Percentiles rank a stretch among this genome's conserved stretches.
phyloP scores from a whole-genome alignment of 192 early-diverging fungal genomes.

The Funneliformis mosseae region DNA sequence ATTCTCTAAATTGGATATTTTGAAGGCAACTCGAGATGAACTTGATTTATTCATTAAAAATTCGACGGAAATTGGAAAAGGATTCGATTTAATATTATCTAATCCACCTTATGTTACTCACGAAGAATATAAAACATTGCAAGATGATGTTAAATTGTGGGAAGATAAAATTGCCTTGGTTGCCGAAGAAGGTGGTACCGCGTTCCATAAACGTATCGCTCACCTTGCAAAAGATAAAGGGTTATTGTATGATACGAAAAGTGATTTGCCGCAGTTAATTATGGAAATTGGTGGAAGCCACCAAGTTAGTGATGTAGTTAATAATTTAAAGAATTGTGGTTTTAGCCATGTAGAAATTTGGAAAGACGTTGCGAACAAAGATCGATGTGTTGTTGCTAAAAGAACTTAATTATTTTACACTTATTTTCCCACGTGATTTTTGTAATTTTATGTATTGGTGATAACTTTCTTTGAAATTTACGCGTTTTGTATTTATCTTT shows the following conservation, averaged over 20 bases:
- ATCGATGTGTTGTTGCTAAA: slow-evolving; percentile 62
- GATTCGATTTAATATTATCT: slow-evolving; percentile 76
- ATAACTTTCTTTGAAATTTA: too few relatives aligned
- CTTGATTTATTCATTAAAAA: background rate
- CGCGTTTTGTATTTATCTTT: too few relatives aligned
- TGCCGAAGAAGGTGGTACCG: slow-evolving; percentile 59
- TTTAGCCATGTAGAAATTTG: slow-evolving; percentile 65
- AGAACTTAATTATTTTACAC: too few relatives aligned
- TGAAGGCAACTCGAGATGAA: background rate
- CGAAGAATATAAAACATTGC: slow-evolving; percentile 66
- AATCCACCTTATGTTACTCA: slow-evolving; percentile 92
- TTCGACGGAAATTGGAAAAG: slow-evolving; percentile 3
- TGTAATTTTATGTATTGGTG: too few relatives aligned
- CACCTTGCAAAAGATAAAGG: slow-evolving; percentile 38
- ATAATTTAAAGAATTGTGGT: slow-evolving; percentile 53
- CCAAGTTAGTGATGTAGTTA: slow-evolving; percentile 59
- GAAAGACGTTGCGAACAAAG: slow-evolving; percentile 77
- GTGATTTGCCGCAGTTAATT: slow-evolving; percentile 64
- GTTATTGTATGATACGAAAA: background rate
- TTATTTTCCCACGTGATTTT: too few relatives aligned
- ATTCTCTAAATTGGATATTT: slow-evolving; percentile 33
- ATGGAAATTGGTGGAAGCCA: slow-evolving; percentile 82
- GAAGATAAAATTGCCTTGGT: slow-evolving; percentile 81
- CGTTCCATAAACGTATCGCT: slow-evolving; percentile 62
- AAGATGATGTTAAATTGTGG: slow-evolving; percentile 80